A percentile compares a stretch with the other conserved stretches of the same genome.
Evolutionary conservation across 305 asterid genomes (phyloP).

Genomic region (Ajuga reptans): DNA sequence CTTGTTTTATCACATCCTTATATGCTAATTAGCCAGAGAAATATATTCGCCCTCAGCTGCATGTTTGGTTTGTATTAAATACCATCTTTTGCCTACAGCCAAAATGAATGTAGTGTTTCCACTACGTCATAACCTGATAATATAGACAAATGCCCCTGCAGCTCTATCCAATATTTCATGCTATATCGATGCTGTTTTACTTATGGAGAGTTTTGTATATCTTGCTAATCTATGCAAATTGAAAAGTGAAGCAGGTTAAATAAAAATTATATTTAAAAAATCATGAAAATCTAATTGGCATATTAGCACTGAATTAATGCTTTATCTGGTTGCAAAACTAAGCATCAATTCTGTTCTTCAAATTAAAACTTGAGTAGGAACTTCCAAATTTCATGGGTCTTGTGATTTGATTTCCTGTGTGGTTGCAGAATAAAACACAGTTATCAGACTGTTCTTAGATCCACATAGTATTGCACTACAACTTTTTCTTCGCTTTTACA

Average conservation of each 20-base stretch:
- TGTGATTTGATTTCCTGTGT: conserved; percentile 15
- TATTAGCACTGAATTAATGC: background rate
- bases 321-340: background rate
- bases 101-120: background rate
- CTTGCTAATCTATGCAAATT: background rate
- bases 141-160: background rate
- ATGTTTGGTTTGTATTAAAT: background rate
- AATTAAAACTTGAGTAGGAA: background rate
- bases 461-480: conserved; percentile 8
- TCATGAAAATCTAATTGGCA: background rate
- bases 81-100: background rate
- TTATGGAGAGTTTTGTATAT: background rate
- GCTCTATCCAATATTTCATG: background rate
- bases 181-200: background rate
- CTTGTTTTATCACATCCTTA: background rate
- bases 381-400: background rate
- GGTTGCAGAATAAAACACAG: conserved; percentile 8
- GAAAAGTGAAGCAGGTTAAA: background rate
- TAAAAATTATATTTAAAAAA: too few relatives aligned
- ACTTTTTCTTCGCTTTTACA: conserved; percentile 26
- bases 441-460: conserved; percentile 3
- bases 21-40: background rate
- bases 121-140: background rate
- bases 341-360: background rate
- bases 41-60: background rate